These are phyloP conservation scores for Botrytis porri DNA, from an alignment of 2,329 filamentous ascomycete genomes.

Conservation along the genomic window DNA sequence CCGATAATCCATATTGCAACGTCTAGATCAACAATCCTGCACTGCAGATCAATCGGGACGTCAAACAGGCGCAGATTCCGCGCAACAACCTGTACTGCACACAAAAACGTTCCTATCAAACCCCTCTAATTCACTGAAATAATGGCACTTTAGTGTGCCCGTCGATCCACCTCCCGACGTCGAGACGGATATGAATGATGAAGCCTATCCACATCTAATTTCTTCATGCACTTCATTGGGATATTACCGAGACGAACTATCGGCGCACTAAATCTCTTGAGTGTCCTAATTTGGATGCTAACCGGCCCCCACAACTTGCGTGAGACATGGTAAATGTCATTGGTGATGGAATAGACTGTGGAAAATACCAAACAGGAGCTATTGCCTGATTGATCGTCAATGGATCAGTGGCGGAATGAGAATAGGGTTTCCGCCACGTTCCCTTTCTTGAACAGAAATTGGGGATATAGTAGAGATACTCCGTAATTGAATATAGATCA, in stretches of 20 bases:
- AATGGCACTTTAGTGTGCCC: not conserved
- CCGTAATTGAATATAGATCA: not conserved
- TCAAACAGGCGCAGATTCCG: not conserved
- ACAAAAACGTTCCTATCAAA: not conserved
- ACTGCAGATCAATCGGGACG: not conserved
- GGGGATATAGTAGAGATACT: not conserved
- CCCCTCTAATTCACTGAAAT: not conserved
- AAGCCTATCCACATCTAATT: conserved; percentile 2
- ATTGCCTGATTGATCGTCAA: not conserved
- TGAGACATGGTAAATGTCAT: not conserved
- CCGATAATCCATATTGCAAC: not conserved
- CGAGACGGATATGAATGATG: not conserved
- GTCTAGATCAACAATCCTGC: not conserved
- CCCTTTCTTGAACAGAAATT: not conserved
- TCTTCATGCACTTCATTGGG: not conserved
- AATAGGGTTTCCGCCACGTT: not conserved
- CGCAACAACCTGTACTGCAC: not conserved
- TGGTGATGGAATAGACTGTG: not conserved
- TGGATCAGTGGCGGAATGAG: not conserved
- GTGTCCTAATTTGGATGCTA: not conserved
- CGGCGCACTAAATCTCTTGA: not conserved
- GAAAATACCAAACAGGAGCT: not conserved
- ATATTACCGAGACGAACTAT: not conserved
- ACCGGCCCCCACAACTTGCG: not conserved
- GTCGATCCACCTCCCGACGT: not conserved